Base-by-base conservation (phyloP, 495 filamentous ascomycete species). In the Penicillium cinerascens region DNA sequence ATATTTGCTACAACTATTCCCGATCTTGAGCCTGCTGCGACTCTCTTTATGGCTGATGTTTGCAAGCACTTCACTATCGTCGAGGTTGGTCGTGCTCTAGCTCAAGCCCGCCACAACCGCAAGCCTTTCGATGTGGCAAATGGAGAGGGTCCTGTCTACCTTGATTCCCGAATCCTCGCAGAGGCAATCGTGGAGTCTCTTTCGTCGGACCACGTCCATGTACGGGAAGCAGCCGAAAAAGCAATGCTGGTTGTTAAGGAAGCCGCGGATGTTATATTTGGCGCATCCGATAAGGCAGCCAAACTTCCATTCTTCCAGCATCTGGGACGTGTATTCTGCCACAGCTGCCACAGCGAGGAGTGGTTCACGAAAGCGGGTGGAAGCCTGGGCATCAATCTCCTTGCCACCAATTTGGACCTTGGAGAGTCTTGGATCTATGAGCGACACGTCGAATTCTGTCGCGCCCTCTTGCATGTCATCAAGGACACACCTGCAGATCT, bases 321-420 rank as follows among this genome's bases (percentile, higher is more conserved):
- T 61, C 73, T 97, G 10, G 82, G 85, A 18, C 85, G 83, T 50
- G 81, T 83, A 0, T 96, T 97, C 69, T 91, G 87, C 57, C 95
- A 99, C 66, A 88, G 88, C 54, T 99, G 95, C 64, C 87, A 96
- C 52, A 89, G 91, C 57, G 92, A 97, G 64, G 92, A 97, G 55
- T 99, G 95, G 95, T 97, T 92, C 61, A 88, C 90, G 13, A 99
- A 99, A 62, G 84, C 89, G 17, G 92, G 92, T 51, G 95, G 95
- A 15, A 89, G 87, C 35, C 68, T 92, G 18, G 95, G 95, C 41
- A 96, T 99, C 49, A 84, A 90, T 55, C 78, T 91, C 38, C 74
- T 96, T 44, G 82, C 87, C 3, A 88, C 85, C 13, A 83, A 90
- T 59, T 66, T 97, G 42, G 84, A 91, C 45, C 75, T 97, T 38